Conservation (phyloP, 148 eudicot genomes). For the Vaccinium macrocarpon region DNA sequence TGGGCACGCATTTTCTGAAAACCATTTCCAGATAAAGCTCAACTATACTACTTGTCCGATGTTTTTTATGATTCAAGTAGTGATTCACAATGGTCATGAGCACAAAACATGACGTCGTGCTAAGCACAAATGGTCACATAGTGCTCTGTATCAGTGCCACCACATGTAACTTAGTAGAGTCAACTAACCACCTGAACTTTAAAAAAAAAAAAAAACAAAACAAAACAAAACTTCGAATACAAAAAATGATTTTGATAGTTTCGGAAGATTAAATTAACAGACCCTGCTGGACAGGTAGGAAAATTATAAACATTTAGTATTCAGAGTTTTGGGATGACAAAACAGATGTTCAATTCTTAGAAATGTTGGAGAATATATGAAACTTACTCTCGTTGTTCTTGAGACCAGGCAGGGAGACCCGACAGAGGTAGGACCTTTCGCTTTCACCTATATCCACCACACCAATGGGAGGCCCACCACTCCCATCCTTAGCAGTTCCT, state of each 20-base stretch:
- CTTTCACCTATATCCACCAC: slow-evolving; percentile 22
- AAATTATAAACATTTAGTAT: too few species aligned
- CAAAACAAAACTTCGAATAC: too few species aligned
- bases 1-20: background rate
- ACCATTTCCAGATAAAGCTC: background rate
- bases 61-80: background rate
- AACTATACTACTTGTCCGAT: background rate
- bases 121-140: background rate
- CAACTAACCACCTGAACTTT: too few species aligned
- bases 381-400: slow-evolving; percentile 25
- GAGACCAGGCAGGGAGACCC: slow-evolving; percentile 29
- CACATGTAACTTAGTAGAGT: too few species aligned
- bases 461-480: slow-evolving; percentile 22
- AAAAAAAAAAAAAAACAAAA: too few species aligned
- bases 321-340: background rate
- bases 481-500: slow-evolving; percentile 25
- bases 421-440: slow-evolving; percentile 20
- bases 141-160: background rate
- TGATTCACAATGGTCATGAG: background rate
- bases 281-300: too few species aligned
- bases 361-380: background rate
- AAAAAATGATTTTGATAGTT: too few species aligned
- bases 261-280: too few species aligned
- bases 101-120: background rate
- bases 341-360: background rate